Conservation (phyloP, 140 eudicot genomes). For the Bidens hawaiensis region DNA sequence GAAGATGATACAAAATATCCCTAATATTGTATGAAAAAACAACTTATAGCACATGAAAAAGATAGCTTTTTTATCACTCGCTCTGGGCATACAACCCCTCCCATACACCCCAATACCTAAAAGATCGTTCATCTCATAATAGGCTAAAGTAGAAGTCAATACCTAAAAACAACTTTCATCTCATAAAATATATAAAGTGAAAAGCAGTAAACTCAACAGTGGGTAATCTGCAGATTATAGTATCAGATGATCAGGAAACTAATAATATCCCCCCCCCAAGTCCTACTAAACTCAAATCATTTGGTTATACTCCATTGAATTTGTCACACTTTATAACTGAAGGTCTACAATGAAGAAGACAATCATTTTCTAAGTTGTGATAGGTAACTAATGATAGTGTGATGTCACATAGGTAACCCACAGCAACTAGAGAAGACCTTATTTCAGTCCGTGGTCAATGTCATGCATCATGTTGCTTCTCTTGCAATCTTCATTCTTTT, state of each 20-base stretch:
- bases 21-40: no score
- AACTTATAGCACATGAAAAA: no score
- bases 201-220: background rate
- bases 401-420: no score
- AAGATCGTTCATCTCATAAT: no score
- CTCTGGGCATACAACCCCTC: no score
- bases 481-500: background rate
- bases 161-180: no score
- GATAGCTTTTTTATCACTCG: no score
- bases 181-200: background rate
- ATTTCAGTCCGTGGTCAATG: no score
- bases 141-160: background rate
- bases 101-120: no score
- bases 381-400: background rate
- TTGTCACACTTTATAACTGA: background rate
- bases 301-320: background rate
- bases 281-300: background rate
- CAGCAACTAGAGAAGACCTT: no score
- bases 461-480: background rate
- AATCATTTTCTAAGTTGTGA: background rate
- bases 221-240: background rate
- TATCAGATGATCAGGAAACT: no score
- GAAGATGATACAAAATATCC: no score
- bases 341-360: background rate
- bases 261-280: background rate